Evolutionary conservation across 768 basidiomycete species (phyloP).

Genomic region (Dioszegia aurantiaca): DNA sequence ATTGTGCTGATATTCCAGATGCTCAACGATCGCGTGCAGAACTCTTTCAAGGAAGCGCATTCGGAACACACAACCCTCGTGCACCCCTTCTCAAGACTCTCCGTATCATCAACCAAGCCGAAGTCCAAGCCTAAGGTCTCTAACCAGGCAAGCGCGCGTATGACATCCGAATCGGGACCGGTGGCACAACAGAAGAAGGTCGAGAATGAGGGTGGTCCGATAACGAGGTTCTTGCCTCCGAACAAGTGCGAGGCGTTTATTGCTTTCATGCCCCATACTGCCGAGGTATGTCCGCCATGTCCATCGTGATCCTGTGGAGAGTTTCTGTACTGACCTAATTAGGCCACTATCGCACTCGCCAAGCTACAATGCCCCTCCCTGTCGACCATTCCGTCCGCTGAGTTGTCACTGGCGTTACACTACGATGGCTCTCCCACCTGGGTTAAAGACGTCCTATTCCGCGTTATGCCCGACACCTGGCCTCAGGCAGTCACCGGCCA

Average conservation of each 20-base stretch:
- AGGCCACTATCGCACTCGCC: conserved; percentile 23
- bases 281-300: conserved; percentile 17
- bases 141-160: not conserved
- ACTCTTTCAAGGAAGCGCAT: too few species aligned
- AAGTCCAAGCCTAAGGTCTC: not conserved
- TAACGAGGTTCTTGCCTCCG: conserved; percentile 12
- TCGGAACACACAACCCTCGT: conserved; percentile 2
- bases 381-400: not conserved
- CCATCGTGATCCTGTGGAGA: too few species aligned
- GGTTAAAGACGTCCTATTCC: conserved; percentile 15
- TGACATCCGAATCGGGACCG: not conserved
- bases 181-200: not conserved
- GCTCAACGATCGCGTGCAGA: too few species aligned
- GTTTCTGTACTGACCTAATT: not conserved
- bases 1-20: too few species aligned
- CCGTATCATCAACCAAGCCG: not conserved
- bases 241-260: conserved; percentile 17
- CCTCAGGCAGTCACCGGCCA: conserved; percentile 19
- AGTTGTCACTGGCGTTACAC: conserved; percentile 15
- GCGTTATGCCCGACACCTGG: conserved; percentile 26
- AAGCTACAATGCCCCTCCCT: conserved; percentile 24
- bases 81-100: conserved; percentile 3
- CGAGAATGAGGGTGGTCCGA: not conserved
- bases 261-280: conserved; percentile 14
- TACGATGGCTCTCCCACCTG: conserved; percentile 18